A percentile compares a stretch with the other conserved stretches of the same genome.
phyloP scores from a whole-genome alignment of 2,329 filamentous ascomycete genomes.

The Remersonia thermophila region DNA sequence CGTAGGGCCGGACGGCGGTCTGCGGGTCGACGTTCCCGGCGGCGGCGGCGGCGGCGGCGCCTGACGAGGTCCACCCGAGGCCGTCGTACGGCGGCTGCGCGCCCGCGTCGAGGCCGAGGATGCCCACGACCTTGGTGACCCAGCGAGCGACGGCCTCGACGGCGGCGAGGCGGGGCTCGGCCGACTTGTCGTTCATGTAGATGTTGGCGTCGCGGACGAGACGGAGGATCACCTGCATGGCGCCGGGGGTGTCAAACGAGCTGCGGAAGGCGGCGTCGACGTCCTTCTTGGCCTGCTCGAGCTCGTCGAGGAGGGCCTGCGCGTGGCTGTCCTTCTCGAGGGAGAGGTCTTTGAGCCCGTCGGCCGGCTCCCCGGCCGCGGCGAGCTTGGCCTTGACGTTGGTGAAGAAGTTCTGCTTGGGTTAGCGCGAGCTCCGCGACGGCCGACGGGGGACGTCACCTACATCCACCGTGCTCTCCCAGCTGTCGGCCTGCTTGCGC shows the following conservation, averaged over 20 bases:
- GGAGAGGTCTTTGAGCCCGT: conserved; percentile 17
- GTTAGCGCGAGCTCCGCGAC: conserved; percentile 1
- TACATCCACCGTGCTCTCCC: conserved; percentile 53
- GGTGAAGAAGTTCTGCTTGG: conserved; percentile 27
- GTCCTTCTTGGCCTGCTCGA: conserved; percentile 42
- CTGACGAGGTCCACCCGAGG: conserved; percentile 40
- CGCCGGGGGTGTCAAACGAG: conserved; percentile 76
- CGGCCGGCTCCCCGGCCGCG: conserved; percentile 15
- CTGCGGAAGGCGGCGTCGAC: conserved; percentile 54
- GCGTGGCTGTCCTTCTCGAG: conserved; percentile 13
- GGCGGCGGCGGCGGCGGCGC: conserved; percentile 23
- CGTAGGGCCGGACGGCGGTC: conserved; percentile 25
- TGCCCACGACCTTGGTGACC: conserved; percentile 72
- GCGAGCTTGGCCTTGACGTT: conserved; percentile 27
- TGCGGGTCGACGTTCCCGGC: conserved; percentile 21
- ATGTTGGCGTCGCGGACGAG: conserved; percentile 69
- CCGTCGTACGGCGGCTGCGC: conserved; percentile 42
- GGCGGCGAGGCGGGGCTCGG: conserved; percentile 31
- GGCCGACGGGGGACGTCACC: not conserved
- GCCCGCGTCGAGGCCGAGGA: conserved; percentile 66
- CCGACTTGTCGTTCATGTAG: conserved; percentile 31
- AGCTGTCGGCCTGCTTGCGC: conserved; percentile 58
- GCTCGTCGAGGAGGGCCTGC: conserved; percentile 16
- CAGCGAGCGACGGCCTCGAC: conserved; percentile 55
- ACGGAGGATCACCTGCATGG: conserved; percentile 66